Conservation (phyloP, 495 filamentous ascomycete species). For the Hypoxylon cercidicola region DNA sequence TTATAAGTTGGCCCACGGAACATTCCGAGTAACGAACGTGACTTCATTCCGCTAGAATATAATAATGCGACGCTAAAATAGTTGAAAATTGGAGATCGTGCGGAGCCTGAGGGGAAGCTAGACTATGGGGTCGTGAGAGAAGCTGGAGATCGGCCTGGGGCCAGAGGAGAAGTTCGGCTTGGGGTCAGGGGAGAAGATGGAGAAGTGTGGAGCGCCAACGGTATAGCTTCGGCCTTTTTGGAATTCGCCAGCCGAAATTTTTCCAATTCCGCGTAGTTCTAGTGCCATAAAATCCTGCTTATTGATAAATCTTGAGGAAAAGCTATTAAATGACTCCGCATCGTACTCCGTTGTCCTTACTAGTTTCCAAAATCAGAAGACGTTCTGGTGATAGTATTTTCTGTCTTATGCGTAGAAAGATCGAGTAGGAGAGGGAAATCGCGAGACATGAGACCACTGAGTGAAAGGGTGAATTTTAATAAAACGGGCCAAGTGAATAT, state of each 20-base stretch:
- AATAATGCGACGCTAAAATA: slow-evolving; percentile 14
- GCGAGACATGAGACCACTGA: too few relatives aligned
- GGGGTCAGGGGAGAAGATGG: slow-evolving; percentile 27
- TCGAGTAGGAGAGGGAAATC: too few relatives aligned
- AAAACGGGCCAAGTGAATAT: too few relatives aligned
- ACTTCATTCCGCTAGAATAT: slow-evolving; percentile 4
- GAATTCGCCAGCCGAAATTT: neutral
- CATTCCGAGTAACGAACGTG: slow-evolving; percentile 8
- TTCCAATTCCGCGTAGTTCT: neutral
- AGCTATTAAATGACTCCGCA: too few relatives aligned
- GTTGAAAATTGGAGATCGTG: slow-evolving; percentile 26
- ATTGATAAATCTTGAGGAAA: too few relatives aligned
- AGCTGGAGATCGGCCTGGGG: slow-evolving; percentile 37
- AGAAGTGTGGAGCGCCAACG: slow-evolving; percentile 14
- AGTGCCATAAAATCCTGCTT: slow-evolving; percentile 12
- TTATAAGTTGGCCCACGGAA: slow-evolving; percentile 13
- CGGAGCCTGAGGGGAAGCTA: slow-evolving; percentile 33
- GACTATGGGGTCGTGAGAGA: slow-evolving; percentile 21
- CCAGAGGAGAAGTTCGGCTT: slow-evolving; percentile 28
- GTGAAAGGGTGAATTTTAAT: too few relatives aligned
- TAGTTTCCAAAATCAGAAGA: too few relatives aligned
- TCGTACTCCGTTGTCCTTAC: too few relatives aligned
- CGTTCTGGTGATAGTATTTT: too few relatives aligned
- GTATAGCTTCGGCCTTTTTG: slow-evolving; percentile 30
- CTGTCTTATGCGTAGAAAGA: too few relatives aligned